Evolutionary conservation across 2,329 filamentous ascomycete species (phyloP).

Genomic region (Colletotrichum eremochloae): DNA sequence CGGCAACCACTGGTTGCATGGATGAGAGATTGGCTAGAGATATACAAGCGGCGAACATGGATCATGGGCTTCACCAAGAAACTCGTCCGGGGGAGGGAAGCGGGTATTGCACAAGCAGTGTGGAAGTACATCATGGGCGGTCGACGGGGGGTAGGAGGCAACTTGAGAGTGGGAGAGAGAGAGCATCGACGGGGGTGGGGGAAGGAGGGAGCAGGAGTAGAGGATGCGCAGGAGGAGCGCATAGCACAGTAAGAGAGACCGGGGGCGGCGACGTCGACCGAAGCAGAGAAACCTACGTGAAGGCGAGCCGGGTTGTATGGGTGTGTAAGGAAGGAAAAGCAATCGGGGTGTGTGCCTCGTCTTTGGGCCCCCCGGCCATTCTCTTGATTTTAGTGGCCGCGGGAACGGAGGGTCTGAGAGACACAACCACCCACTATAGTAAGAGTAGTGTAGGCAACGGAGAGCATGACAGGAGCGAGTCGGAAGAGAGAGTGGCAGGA

Average conservation of each 20-base stretch:
- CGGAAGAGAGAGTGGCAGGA: conserved; percentile 31
- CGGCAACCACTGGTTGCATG: conserved; percentile 40
- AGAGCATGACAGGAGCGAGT: conserved; percentile 27
- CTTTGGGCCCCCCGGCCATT: conserved; percentile 26
- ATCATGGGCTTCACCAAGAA: conserved; percentile 37
- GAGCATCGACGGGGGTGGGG: conserved; percentile 26
- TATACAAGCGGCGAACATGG: conserved; percentile 40
- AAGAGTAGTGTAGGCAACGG: conserved; percentile 24
- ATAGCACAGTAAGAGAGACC: conserved; percentile 24
- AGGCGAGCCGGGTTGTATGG: conserved; percentile 37
- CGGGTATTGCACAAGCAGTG: conserved; percentile 34
- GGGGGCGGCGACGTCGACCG: conserved; percentile 41
- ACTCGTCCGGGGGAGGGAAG: conserved; percentile 37
- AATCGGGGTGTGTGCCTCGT: conserved; percentile 37
- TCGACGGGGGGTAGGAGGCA: conserved; percentile 36
- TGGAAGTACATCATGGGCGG: conserved; percentile 39
- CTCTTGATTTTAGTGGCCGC: conserved; percentile 37
- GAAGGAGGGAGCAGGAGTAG: conserved; percentile 10
- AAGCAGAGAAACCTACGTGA: conserved; percentile 42
- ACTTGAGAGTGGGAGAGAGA: conserved; percentile 24
- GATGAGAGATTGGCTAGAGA: conserved; percentile 44
- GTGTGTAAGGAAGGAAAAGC: conserved; percentile 28
- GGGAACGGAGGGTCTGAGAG: conserved; percentile 30
- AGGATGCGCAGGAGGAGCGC: conserved; percentile 24
- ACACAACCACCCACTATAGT: conserved; percentile 17